Evolutionary conservation across 164 flowering plant species (phyloP).

Genomic region (Sedum album): DNA sequence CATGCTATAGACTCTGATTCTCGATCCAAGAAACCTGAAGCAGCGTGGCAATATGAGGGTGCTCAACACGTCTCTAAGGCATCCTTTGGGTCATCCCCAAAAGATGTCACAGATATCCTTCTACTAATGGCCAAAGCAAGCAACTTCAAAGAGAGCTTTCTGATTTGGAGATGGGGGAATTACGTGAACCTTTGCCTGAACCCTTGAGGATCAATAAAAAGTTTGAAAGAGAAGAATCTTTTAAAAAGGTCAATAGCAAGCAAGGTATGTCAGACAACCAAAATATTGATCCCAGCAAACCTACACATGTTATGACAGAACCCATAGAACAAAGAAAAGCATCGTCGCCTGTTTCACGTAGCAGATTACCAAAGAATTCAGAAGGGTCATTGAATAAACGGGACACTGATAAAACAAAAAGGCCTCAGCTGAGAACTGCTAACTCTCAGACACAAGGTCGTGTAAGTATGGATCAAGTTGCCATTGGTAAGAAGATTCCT

Average conservation of each 20-base stretch:
- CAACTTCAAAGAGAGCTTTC: conserved; percentile 69
- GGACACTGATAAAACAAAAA: conserved; percentile 36
- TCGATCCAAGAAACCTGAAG: conserved; percentile 34
- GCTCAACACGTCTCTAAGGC: conserved; percentile 21
- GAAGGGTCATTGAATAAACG: conserved; percentile 34
- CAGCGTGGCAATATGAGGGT: conserved; percentile 35
- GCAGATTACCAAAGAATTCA: conserved; percentile 19
- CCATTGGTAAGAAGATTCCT: conserved; percentile 34
- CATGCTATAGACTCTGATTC: conserved; percentile 23
- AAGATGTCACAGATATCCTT: conserved; percentile 25
- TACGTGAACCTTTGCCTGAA: conserved; percentile 62
- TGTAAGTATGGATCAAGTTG: conserved; percentile 31
- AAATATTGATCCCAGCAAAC: conserved; percentile 38
- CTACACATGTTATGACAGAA: conserved; percentile 28
- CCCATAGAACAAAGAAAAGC: conserved; percentile 34
- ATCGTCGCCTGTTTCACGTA: conserved; percentile 25
- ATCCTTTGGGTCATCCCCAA: conserved; percentile 23
- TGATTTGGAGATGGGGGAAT: conserved; percentile 91
- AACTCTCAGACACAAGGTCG: conserved; percentile 30
- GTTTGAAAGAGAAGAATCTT: conserved; percentile 58
- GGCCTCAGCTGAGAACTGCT: conserved; percentile 20
- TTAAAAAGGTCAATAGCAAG: conserved; percentile 40
- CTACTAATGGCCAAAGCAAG: conserved; percentile 31
- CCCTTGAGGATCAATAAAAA: conserved; percentile 30
- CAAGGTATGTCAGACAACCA: conserved; percentile 31